Percentiles rank a stretch among this genome's conserved stretches.
Evolutionary conservation across 1,139 yeast species (phyloP).

Genomic region (Hemisphaericaspora xylofermentans): DNA sequence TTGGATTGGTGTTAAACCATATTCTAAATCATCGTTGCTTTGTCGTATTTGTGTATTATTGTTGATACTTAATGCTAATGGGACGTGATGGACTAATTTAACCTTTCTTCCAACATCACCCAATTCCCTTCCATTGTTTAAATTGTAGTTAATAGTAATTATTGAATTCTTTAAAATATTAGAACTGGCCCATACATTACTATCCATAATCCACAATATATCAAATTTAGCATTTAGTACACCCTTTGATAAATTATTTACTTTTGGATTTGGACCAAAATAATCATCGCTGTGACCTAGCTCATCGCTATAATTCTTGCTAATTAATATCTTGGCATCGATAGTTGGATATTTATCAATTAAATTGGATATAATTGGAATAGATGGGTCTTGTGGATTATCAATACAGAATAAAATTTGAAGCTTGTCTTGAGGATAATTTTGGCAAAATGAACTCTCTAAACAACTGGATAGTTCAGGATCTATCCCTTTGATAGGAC

Average conservation of each 20-base stretch:
- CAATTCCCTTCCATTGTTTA: slow-evolving; percentile 46
- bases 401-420: slow-evolving; percentile 81
- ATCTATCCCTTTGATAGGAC: slow-evolving; percentile 86
- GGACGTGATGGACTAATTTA: slow-evolving; percentile 78
- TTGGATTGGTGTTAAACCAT: slow-evolving; percentile 20
- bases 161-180: slow-evolving; percentile 70
- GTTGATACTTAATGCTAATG: slow-evolving; percentile 53
- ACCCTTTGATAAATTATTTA: slow-evolving; percentile 81
- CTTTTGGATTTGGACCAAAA: slow-evolving; percentile 88
- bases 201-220: slow-evolving; percentile 83
- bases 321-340: slow-evolving; percentile 59
- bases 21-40: slow-evolving; percentile 19
- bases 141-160: slow-evolving; percentile 44
- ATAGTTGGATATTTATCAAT: slow-evolving; percentile 55
- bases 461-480: slow-evolving; percentile 71
- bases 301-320: slow-evolving; percentile 31
- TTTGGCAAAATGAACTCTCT: slow-evolving; percentile 65
- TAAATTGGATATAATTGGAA: slow-evolving; percentile 53
- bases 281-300: slow-evolving; percentile 34
- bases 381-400: slow-evolving; percentile 59
- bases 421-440: slow-evolving; percentile 56
- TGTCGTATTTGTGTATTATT: not conserved
- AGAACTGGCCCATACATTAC: slow-evolving; percentile 78
- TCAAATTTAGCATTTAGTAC: slow-evolving; percentile 67
- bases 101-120: slow-evolving; percentile 38